phyloP scores from a whole-genome alignment of 768 basidiomycete species.

The Fomitopsis serialis region DNA sequence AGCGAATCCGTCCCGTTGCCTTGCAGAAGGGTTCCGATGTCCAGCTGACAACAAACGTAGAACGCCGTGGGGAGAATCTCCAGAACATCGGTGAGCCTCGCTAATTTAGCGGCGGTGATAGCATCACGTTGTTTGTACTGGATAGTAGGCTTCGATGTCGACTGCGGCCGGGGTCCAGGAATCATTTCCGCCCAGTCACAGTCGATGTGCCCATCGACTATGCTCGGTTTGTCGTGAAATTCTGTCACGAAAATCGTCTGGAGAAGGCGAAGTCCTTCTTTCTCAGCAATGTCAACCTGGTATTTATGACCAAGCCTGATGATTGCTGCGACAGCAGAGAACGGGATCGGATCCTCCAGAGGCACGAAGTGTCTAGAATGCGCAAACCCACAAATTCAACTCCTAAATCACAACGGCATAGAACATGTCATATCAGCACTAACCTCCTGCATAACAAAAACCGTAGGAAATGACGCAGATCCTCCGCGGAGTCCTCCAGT shows the following conservation, averaged over 20 bases:
- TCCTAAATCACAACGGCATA: no score
- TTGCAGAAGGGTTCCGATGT: not conserved
- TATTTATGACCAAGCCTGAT: constrained; percentile 3
- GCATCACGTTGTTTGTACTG: constrained; percentile 2
- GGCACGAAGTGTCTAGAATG: no score
- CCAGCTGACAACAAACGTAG: constrained; percentile 16
- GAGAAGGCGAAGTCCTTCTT: not conserved
- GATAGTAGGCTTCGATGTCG: no score
- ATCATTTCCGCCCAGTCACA: not conserved
- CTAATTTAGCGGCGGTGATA: constrained; percentile 11
- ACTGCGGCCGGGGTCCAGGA: no score
- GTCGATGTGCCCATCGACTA: not conserved
- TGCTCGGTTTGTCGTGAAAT: not conserved
- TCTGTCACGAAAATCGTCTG: not conserved
- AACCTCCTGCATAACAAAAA: not conserved
- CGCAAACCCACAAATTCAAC: no score
- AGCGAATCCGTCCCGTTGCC: not conserved
- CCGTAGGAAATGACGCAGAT: not conserved
- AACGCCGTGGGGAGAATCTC: constrained; percentile 15
- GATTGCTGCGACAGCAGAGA: not conserved
- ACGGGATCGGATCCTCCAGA: not conserved
- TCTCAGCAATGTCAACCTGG: not conserved
- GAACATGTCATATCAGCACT: not conserved
- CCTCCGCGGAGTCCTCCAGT: not conserved
- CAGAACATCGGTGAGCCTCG: constrained; percentile 11